phyloP scores from a whole-genome alignment of 2,329 filamentous ascomycete genomes.

The Colletotrichum viniferum region DNA sequence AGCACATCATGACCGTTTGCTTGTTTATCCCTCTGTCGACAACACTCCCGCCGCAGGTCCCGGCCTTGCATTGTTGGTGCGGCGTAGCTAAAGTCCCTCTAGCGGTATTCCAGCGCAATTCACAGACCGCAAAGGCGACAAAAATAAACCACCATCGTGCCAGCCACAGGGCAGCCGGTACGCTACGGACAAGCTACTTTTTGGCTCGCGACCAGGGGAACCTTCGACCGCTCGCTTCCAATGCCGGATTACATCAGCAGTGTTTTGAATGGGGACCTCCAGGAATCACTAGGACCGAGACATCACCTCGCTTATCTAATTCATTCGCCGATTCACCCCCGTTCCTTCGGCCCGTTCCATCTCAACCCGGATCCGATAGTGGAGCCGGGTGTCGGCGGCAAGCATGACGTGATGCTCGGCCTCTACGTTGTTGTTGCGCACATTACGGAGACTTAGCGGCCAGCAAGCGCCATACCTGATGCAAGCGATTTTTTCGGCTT shows the following conservation, averaged over 20 bases:
- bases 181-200: neutral
- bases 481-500: no score
- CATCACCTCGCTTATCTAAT: neutral
- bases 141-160: neutral
- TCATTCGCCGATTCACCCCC: neutral
- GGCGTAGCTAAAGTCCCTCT: neutral
- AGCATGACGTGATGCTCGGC: neutral
- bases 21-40: neutral
- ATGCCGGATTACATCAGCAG: conserved; percentile 1
- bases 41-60: neutral
- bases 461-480: no score
- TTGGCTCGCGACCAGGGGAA: neutral
- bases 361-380: neutral
- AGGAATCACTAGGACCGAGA: neutral
- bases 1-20: neutral
- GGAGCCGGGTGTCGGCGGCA: neutral
- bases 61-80: neutral
- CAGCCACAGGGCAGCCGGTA: conserved; percentile 7
- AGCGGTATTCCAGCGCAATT: neutral
- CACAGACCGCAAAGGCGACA: neutral
- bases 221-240: neutral
- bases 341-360: neutral
- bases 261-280: neutral
- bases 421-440: neutral
- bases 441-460: no score